Conservation (phyloP, 2,329 filamentous ascomycete species). For the Beauveria scarabaeidicola region DNA sequence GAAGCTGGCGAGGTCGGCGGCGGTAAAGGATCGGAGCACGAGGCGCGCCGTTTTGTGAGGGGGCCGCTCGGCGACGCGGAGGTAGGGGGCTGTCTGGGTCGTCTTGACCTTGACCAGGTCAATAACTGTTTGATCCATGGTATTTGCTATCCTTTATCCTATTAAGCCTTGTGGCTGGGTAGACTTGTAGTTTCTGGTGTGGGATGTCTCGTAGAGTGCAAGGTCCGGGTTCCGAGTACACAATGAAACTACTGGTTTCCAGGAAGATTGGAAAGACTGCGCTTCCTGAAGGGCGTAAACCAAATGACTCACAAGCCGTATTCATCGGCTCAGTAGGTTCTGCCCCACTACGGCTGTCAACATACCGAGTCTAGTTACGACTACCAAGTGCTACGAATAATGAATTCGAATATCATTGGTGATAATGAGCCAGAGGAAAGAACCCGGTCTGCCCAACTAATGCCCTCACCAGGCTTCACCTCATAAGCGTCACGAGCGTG, state of each 20-base stretch:
- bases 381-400: background rate
- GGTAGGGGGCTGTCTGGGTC: constrained; percentile 35
- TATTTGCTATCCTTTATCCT: background rate
- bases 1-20: constrained; percentile 42
- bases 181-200: background rate
- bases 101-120: constrained; percentile 36
- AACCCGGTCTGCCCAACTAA: background rate
- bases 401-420: background rate
- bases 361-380: background rate
- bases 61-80: constrained; percentile 28
- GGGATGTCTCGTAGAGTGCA: background rate
- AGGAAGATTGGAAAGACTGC: background rate
- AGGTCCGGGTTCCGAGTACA: background rate
- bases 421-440: too few species aligned
- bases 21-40: constrained; percentile 40
- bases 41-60: constrained; percentile 44
- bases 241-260: background rate
- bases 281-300: background rate
- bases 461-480: background rate
- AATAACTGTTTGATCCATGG: background rate
- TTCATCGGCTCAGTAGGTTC: background rate
- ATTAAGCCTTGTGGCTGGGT: background rate
- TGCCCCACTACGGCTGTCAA: constrained; percentile 6
- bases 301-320: background rate
- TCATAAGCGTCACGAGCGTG: background rate